A percentile compares a stretch with the other conserved stretches of the same genome.
Evolutionary conservation across 257 asterid species (phyloP).

Genomic region (Cordia subcordata): DNA sequence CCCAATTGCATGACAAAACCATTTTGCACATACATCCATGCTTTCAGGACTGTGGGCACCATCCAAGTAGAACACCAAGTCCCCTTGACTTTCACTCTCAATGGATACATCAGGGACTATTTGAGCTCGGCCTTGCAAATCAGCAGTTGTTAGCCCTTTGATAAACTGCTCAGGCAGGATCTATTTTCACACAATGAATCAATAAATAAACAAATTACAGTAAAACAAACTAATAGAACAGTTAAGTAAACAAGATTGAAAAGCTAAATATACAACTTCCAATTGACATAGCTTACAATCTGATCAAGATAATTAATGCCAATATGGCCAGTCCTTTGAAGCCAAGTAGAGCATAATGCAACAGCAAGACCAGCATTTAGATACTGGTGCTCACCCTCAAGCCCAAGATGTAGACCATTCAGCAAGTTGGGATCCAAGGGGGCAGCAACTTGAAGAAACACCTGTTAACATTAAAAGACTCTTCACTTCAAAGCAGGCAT

Average conservation of each 20-base stretch:
- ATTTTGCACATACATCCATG: conserved; percentile 97
- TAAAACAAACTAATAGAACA: not conserved
- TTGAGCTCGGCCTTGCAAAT: conserved; percentile 95
- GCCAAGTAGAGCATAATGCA: conserved; percentile 95
- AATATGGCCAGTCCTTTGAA: conserved; percentile 73
- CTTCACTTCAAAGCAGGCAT: conserved; percentile 16
- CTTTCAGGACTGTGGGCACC: conserved; percentile 99
- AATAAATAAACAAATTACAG: conserved; percentile 6
- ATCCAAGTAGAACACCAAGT: conserved; percentile 83
- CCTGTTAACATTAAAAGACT: conserved; percentile 38
- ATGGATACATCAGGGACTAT: conserved; percentile 62
- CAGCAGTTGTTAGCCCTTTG: conserved; percentile 70
- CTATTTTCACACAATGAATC: conserved; percentile 28
- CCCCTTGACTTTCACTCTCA: conserved; percentile 58
- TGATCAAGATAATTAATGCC: conserved; percentile 71
- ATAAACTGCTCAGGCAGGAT: conserved; percentile 84
- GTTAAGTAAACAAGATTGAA: conserved; percentile 5
- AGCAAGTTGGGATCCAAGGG: conserved; percentile 68
- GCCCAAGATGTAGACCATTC: conserved; percentile 75
- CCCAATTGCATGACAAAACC: conserved; percentile 70
- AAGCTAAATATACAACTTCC: conserved; percentile 10
- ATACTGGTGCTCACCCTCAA: conserved; percentile 94
- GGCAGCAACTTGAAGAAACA: conserved; percentile 72
- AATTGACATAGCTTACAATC: conserved; percentile 47
- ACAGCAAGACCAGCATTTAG: conserved; percentile 92